Evolutionary conservation across 2,329 filamentous ascomycete species (phyloP).

Genomic region (Aureobasidium uvarum): DNA sequence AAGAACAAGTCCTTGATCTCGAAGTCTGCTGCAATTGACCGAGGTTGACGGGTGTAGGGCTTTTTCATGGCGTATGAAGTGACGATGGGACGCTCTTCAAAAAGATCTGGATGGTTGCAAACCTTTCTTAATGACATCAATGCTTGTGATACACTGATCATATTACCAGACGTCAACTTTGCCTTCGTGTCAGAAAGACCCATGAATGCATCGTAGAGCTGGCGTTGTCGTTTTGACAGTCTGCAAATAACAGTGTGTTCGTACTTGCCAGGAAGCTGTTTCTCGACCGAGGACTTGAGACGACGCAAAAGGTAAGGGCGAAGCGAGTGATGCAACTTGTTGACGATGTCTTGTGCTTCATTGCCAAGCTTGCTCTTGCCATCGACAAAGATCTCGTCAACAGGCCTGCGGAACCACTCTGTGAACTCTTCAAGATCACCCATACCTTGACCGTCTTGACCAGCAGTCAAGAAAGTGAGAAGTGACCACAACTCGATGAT

Average conservation of each 20-base stretch:
- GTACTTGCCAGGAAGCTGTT: slow-evolving; percentile 98
- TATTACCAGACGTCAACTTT: slow-evolving; percentile 88
- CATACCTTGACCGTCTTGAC: slow-evolving; percentile 76
- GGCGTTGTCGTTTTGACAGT: slow-evolving; percentile 89
- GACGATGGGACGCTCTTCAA: slow-evolving; percentile 92
- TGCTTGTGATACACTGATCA: slow-evolving; percentile 97
- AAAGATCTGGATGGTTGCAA: slow-evolving; percentile 96
- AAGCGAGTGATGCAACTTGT: slow-evolving; percentile 89
- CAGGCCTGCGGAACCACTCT: slow-evolving; percentile 91
- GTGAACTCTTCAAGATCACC: slow-evolving; percentile 95
- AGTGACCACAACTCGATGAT: slow-evolving; percentile 96
- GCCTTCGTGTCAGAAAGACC: slow-evolving; percentile 84
- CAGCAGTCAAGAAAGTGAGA: slow-evolving; percentile 93
- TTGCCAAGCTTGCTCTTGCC: slow-evolving; percentile 92
- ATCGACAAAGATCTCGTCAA: slow-evolving; percentile 93
- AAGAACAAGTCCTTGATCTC: slow-evolving; percentile 70
- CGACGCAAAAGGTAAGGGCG: slow-evolving; percentile 87
- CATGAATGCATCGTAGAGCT: slow-evolving; percentile 95
- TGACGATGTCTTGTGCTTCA: slow-evolving; percentile 86
- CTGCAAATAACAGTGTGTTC: slow-evolving; percentile 96
- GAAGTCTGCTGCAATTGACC: slow-evolving; percentile 70
- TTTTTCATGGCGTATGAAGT: slow-evolving; percentile 91
- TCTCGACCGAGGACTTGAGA: slow-evolving; percentile 94
- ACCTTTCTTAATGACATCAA: slow-evolving; percentile 97
- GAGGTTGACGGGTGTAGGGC: slow-evolving; percentile 31